Evolutionary conservation across 208 protist species (phyloP).

Genomic region (Tritrichomonas musculus): DNA sequence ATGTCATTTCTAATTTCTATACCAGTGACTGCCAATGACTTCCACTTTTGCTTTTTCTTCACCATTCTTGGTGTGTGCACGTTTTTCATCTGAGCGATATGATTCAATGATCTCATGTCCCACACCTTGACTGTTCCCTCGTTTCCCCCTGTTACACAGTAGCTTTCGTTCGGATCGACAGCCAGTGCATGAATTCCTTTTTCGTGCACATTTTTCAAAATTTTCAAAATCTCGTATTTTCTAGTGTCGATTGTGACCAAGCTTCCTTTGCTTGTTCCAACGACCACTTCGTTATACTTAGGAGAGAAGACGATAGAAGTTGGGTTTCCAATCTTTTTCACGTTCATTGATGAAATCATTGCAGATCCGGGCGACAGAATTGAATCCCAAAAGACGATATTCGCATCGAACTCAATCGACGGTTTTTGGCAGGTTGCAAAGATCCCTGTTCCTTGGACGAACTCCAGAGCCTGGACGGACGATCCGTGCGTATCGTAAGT

Average conservation of each 20-base stretch:
- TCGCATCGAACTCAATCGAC: neutral
- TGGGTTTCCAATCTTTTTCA: neutral
- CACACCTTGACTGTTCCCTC: neutral
- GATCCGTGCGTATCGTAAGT: neutral
- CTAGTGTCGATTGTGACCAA: neutral
- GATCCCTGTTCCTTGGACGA: neutral
- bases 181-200: neutral
- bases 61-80: no score
- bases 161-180: neutral
- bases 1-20: no score
- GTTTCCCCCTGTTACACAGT: neutral
- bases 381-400: neutral
- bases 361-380: neutral
- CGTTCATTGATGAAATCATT: neutral
- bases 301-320: neutral
- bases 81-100: no score
- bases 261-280: neutral
- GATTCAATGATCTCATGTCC: neutral
- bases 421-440: neutral
- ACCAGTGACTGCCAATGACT: no score
- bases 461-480: neutral
- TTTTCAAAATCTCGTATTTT: neutral
- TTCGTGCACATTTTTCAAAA: neutral
- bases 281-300: neutral
- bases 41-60: no score